Evolutionary conservation across 2,329 filamentous ascomycete genomes (phyloP).

Genomic region (Verticillium isaacii): DNA sequence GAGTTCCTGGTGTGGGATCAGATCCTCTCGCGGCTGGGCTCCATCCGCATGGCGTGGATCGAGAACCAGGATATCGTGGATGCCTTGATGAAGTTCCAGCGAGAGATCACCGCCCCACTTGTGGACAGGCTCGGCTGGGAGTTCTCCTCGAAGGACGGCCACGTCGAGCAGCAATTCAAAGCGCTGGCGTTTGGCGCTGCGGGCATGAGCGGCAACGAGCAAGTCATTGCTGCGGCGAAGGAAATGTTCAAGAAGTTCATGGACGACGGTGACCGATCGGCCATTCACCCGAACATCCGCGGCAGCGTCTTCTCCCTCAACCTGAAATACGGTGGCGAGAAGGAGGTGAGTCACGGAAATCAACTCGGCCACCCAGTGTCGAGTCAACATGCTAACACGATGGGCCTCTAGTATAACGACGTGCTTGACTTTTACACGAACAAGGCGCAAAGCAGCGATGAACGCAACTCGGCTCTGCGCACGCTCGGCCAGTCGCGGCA

Average conservation of each 20-base stretch:
- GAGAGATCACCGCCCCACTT: constrained; percentile 70
- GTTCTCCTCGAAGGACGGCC: constrained; percentile 79
- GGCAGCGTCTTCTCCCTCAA: constrained; percentile 82
- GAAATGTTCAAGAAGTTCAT: constrained; percentile 88
- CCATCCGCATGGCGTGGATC: constrained; percentile 81
- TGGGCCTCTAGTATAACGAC: constrained; percentile 59
- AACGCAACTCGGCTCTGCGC: constrained; percentile 87
- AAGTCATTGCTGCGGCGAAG: constrained; percentile 73
- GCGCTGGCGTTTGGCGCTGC: constrained; percentile 81
- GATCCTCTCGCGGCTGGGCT: constrained; percentile 71
- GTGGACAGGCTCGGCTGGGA: constrained; percentile 85
- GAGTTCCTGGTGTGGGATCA: constrained; percentile 97
- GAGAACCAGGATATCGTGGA: constrained; percentile 70
- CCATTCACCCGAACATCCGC: constrained; percentile 88
- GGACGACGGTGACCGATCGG: constrained; percentile 64
- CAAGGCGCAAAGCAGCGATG: constrained; percentile 45
- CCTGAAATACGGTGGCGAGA: constrained; percentile 76
- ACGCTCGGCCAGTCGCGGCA: constrained; percentile 74
- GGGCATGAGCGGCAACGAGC: constrained; percentile 73
- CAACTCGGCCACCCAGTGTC: not conserved
- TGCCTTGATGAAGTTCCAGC: constrained; percentile 78
- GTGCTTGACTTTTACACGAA: constrained; percentile 55
- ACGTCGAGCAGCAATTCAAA: constrained; percentile 94
- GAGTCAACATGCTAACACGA: constrained; percentile 7
- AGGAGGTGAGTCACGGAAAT: constrained; percentile 55